These are phyloP conservation scores for Phytophthora gonapodyides DNA, from an alignment of 352 stramenopile species.

Conservation along the genomic window DNA sequence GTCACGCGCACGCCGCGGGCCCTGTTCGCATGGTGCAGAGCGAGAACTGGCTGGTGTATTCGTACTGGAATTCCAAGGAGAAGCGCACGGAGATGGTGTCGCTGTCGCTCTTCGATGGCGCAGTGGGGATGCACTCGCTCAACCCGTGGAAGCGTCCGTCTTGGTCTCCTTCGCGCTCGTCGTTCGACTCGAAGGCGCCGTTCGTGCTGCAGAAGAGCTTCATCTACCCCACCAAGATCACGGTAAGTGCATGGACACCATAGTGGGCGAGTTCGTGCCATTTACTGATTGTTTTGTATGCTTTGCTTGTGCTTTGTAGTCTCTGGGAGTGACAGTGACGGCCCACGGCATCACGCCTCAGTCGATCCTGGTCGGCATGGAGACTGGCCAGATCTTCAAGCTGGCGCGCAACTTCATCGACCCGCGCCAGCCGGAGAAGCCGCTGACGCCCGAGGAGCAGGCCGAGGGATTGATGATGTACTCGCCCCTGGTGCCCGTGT, in stretches of 20 bases:
- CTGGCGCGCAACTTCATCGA: conserved; percentile 94
- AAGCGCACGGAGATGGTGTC: conserved; percentile 86
- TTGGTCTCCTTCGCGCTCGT: conserved; percentile 90
- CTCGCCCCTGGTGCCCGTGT: conserved; percentile 88
- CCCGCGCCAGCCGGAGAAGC: conserved; percentile 92
- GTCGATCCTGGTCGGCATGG: conserved; percentile 92
- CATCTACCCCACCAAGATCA: conserved; percentile 90
- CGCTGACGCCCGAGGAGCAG: conserved; percentile 85
- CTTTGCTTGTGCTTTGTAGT: conserved; percentile 28
- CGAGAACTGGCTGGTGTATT: conserved; percentile 98
- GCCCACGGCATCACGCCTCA: conserved; percentile 95
- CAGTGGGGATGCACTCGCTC: conserved; percentile 95
- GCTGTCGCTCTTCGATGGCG: conserved; percentile 95
- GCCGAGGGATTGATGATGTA: conserved; percentile 89
- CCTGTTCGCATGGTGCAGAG: conserved; percentile 81
- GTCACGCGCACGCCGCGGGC: conserved; percentile 77
- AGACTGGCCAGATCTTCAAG: conserved; percentile 93
- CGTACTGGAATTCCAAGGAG: conserved; percentile 94
- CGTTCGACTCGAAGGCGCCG: conserved; percentile 87
- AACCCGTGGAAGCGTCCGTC: conserved; percentile 94
- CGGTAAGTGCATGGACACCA: conserved; percentile 35
- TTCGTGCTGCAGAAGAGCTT: conserved; percentile 97
- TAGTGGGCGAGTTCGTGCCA: too few relatives aligned
- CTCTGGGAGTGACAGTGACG: conserved; percentile 93
- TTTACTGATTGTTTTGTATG: conserved; percentile 10